Percentiles rank a stretch among this genome's conserved stretches.
Conservation (phyloP, 768 basidiomycete genomes). For the Tricholoma hemisulphureum region DNA sequence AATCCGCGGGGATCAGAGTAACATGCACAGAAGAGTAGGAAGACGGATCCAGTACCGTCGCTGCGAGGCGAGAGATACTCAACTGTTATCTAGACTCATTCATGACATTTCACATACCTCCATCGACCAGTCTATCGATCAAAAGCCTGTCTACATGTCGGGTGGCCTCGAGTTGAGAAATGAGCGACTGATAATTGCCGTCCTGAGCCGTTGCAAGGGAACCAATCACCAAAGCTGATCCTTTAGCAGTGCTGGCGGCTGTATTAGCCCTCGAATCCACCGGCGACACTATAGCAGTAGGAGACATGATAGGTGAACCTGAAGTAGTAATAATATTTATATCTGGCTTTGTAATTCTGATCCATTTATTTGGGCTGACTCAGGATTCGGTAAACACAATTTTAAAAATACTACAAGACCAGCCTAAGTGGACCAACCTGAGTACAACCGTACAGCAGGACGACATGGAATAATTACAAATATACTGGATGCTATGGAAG, state of each 20-base stretch:
- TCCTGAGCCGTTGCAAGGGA: constrained; percentile 76
- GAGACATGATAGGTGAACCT: constrained; percentile 47
- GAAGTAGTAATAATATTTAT: background rate
- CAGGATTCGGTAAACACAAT: background rate
- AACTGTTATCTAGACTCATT: background rate
- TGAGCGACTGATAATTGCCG: constrained; percentile 73
- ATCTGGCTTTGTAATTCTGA: background rate
- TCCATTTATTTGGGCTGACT: background rate
- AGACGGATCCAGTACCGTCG: constrained; percentile 51
- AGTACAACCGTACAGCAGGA: too few relatives aligned
- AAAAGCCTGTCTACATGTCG: constrained; percentile 72
- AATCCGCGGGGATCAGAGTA: constrained; percentile 62
- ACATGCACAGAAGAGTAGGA: constrained; percentile 68
- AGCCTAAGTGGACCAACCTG: too few relatives aligned
- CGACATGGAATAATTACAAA: background rate
- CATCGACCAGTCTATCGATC: constrained; percentile 78
- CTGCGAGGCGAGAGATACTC: constrained; percentile 35
- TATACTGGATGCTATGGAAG: background rate
- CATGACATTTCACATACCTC: constrained; percentile 48
- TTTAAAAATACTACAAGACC: too few relatives aligned
- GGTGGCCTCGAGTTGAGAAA: constrained; percentile 55
- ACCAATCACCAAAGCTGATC: constrained; percentile 69
- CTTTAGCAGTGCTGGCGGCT: constrained; percentile 33
- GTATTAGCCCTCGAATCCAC: constrained; percentile 19
- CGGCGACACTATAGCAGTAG: constrained; percentile 46